phyloP scores from a whole-genome alignment of 345 rosid genomes.

The Excoecaria agallocha region DNA sequence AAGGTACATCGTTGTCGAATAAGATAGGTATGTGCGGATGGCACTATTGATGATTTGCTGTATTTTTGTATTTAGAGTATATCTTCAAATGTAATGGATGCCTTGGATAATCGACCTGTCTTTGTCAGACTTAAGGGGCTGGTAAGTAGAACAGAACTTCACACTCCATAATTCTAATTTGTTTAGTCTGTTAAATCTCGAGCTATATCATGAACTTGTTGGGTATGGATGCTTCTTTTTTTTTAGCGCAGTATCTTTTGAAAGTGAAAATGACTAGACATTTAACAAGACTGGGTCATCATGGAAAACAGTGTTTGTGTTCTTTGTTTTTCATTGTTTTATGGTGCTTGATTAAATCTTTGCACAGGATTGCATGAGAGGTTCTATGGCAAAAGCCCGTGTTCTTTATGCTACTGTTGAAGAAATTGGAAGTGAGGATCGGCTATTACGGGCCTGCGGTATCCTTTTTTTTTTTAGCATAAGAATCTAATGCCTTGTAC shows the following conservation, averaged over 20 bases:
- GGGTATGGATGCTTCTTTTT: not conserved
- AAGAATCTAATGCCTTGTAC: not conserved
- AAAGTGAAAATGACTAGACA: not conserved
- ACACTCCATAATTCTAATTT: not conserved
- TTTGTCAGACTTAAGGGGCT: constrained; percentile 74
- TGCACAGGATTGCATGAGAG: constrained; percentile 75
- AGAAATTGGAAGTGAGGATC: constrained; percentile 63
- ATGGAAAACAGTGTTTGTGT: not conserved
- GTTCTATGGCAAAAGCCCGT: constrained; percentile 67
- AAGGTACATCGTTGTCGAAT: constrained; percentile 48
- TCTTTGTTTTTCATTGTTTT: not conserved
- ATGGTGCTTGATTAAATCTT: not conserved
- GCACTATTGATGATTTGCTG: constrained; percentile 23
- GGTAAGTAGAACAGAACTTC: constrained; percentile 40
- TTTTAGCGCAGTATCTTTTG: constrained; percentile 1
- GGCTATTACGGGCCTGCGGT: constrained; percentile 76
- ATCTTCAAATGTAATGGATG: constrained; percentile 65
- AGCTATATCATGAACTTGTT: not conserved
- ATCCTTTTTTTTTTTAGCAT: constrained; percentile 40
- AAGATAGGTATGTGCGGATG: constrained; percentile 7
- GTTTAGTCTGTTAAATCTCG: not conserved
- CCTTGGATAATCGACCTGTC: constrained; percentile 75
- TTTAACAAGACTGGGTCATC: not conserved
- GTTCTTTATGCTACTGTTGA: constrained; percentile 72
- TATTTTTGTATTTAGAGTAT: constrained; percentile 52